Percentiles rank a stretch among this genome's conserved stretches.
Conservation (phyloP, 169 alveolate genomes). For the Cryptosporidium baileyi region DNA sequence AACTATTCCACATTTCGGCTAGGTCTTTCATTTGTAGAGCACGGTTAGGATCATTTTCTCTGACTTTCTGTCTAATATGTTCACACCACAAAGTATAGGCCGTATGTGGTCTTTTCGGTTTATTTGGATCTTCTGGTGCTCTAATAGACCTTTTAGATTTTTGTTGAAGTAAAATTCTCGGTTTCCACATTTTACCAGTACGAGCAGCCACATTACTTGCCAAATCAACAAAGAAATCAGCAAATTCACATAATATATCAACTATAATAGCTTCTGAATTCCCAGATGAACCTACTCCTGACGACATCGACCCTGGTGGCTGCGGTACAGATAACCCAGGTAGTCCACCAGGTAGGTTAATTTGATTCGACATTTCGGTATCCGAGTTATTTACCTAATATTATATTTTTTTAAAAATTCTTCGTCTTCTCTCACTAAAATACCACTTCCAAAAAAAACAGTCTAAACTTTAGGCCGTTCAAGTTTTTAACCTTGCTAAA, state of each 20-base stretch:
- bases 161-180: constrained; percentile 54
- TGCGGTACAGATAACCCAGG: constrained; percentile 66
- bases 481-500: constrained; percentile 21
- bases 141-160: constrained; percentile 57
- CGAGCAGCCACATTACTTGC: constrained; percentile 71
- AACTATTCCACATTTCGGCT: constrained; percentile 70
- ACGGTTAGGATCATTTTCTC: constrained; percentile 68
- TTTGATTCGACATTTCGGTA: constrained; percentile 57
- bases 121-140: constrained; percentile 63
- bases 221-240: constrained; percentile 62
- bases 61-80: constrained; percentile 66
- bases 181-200: constrained; percentile 68
- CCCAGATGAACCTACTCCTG: constrained; percentile 45
- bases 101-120: constrained; percentile 68
- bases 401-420: neutral
- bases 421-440: neutral
- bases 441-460: constrained; percentile 3
- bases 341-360: constrained; percentile 55
- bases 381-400: neutral
- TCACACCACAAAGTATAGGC: constrained; percentile 71
- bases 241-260: constrained; percentile 69
- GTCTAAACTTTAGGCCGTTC: constrained; percentile 12
- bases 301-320: constrained; percentile 57
- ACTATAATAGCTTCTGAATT: constrained; percentile 64
- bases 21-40: constrained; percentile 69